Base-by-base conservation (phyloP, 345 rosid genomes). In the Mangifera indica region DNA sequence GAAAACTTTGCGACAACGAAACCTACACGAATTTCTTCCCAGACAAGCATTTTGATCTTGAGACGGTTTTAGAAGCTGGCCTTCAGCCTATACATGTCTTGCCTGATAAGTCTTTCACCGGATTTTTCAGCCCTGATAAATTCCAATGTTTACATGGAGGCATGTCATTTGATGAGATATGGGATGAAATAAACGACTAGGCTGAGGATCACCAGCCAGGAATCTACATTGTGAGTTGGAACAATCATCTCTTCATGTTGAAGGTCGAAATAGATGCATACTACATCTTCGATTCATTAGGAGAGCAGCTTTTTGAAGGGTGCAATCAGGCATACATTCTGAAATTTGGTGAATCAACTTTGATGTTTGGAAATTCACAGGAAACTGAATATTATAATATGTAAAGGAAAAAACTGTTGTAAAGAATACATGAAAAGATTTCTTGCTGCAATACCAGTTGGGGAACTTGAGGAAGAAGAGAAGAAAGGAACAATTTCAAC, bases 171-270 rank as follows among this genome's bases (percentile, higher is more conserved):
- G 91, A 89, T 51, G 80, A 85, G 17, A 77, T 89, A 1, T 85
- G 93, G 89, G 73, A 68, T 14, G 79, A 80, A 24, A 76, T 82
- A 37, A 72, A 58, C 1, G 60, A 70, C 17, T 17, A 18, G 9
- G 4, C 22, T 9, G 77, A 65, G 0, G 81, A 79, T 61, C 42
- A 37, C 49, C 74, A 61, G 13, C 73, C 74, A 25, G 73, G 74
- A 46, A 72, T 89, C 66, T 87, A 85, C 71, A 77, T 88, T 1
- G 83, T 85, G 15, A 84, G 89, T 46, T 88, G 93, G 91, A 88
- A 87, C 63, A 91, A 88, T 77, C 93, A 89, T 74, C 85, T 87
- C 87, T 89, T 85, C 7, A 86, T 89, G 72, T 49, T 89, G 72
- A 89, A 81, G 66, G 86, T 77, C 12, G 84, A 68, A 53, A 59